Percentiles rank a stretch among this genome's conserved stretches.
Conservation (phyloP, 1,284 basidiomycete species). For the Blastosporella zonata region DNA sequence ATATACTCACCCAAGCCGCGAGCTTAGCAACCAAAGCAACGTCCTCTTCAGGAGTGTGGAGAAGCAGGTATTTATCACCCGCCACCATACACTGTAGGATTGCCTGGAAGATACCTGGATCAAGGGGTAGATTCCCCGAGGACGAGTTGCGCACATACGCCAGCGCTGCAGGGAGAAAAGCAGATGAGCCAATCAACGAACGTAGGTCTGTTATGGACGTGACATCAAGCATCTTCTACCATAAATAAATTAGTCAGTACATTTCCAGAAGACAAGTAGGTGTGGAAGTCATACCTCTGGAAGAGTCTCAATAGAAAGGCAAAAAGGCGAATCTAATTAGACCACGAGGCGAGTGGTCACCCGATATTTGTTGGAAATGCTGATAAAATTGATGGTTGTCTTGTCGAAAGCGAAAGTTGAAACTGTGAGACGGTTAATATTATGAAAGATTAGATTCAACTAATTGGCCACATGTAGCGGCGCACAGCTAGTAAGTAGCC, state of each 20-base stretch:
- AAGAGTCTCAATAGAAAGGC: background rate
- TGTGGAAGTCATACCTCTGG: background rate
- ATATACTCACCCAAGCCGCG: constrained; percentile 57
- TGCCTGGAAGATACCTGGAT: constrained; percentile 62
- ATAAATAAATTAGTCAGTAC: background rate
- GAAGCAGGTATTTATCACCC: constrained; percentile 56
- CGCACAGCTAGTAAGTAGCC: too few species aligned
- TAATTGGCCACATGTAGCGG: too few species aligned
- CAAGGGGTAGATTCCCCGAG: constrained; percentile 48
- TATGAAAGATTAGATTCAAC: too few species aligned
- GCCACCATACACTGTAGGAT: constrained; percentile 63
- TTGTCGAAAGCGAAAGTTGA: too few species aligned
- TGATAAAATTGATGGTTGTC: background rate
- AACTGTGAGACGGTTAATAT: too few species aligned
- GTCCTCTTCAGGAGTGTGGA: constrained; percentile 62
- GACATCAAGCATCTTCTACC: constrained; percentile 16
- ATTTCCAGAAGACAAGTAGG: background rate
- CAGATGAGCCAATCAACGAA: constrained; percentile 41
- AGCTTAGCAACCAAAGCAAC: constrained; percentile 53
- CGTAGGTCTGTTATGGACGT: constrained; percentile 19
- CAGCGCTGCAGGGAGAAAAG: constrained; percentile 53
- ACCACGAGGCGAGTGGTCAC: background rate
- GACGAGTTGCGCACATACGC: constrained; percentile 40
- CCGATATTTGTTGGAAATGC: background rate
- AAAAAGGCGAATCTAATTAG: background rate